Evolutionary conservation across 2,329 filamentous ascomycete species (phyloP).

Genomic region (Sporothrix sp.): DNA sequence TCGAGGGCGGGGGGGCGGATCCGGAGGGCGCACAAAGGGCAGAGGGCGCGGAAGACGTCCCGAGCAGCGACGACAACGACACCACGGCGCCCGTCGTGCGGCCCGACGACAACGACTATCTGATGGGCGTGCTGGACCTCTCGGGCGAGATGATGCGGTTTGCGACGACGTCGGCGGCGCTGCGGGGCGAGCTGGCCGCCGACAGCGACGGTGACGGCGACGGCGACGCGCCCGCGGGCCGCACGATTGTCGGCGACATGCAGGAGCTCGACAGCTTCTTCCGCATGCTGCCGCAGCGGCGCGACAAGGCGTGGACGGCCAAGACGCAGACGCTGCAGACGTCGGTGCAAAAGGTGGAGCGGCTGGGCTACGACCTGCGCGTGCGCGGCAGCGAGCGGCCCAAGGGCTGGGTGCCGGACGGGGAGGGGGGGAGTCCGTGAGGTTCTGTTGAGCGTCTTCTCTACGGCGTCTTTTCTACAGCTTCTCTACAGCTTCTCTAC

Average conservation of each 20-base stretch:
- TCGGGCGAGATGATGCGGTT: conserved; percentile 97
- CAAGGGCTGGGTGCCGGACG: conserved; percentile 83
- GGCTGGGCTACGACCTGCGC: conserved; percentile 74
- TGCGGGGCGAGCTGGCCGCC: conserved; percentile 48
- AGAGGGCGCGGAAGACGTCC: neutral
- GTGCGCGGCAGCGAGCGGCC: conserved; percentile 83
- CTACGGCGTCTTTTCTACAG: too few species aligned
- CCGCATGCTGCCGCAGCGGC: conserved; percentile 58
- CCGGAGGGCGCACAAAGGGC: neutral
- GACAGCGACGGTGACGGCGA: conserved; percentile 19
- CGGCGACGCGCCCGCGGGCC: conserved; percentile 17
- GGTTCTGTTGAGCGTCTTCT: neutral
- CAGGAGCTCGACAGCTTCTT: conserved; percentile 67
- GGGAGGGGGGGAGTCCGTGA: neutral
- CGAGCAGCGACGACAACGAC: conserved; percentile 15
- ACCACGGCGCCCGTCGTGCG: conserved; percentile 33
- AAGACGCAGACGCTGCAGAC: conserved; percentile 81
- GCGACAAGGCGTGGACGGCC: conserved; percentile 50
- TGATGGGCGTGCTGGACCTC: conserved; percentile 86
- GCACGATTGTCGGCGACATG: conserved; percentile 70
- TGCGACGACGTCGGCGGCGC: conserved; percentile 78
- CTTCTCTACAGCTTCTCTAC: too few species aligned
- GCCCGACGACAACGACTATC: conserved; percentile 73
- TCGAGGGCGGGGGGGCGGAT: conserved; percentile 21
- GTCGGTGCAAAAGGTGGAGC: conserved; percentile 91